Evolutionary conservation across 2,329 filamentous ascomycete species (phyloP).

Genomic region (Penicillium sp.): DNA sequence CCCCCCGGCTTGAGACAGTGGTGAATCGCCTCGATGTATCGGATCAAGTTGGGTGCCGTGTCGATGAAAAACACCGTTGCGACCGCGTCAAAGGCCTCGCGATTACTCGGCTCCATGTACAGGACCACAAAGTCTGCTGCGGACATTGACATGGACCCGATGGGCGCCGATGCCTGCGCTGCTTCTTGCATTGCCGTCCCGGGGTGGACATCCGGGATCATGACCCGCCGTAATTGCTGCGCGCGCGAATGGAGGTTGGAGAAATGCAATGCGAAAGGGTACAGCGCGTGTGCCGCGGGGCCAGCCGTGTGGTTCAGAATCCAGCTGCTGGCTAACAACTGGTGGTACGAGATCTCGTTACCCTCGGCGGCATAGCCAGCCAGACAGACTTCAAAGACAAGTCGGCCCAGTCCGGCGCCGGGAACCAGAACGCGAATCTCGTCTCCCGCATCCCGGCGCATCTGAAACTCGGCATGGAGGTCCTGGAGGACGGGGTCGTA

Average conservation of each 20-base stretch:
- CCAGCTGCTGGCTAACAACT: constrained; percentile 79
- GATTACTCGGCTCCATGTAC: constrained; percentile 69
- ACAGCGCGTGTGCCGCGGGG: constrained; percentile 68
- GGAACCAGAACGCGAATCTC: constrained; percentile 76
- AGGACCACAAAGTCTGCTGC: constrained; percentile 90
- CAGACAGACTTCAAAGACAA: constrained; percentile 83
- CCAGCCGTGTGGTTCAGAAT: constrained; percentile 56
- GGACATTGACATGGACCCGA: constrained; percentile 84
- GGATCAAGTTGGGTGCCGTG: constrained; percentile 89
- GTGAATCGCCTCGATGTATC: constrained; percentile 81
- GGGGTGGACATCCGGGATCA: constrained; percentile 80
- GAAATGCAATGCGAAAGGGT: constrained; percentile 85
- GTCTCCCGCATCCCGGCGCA: constrained; percentile 37
- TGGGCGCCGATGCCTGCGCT: constrained; percentile 29
- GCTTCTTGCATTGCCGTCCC: constrained; percentile 56
- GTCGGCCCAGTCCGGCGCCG: constrained; percentile 82
- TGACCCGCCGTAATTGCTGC: constrained; percentile 74
- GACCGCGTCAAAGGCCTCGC: constrained; percentile 74
- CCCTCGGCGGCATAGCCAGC: constrained; percentile 78
- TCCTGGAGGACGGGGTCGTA: constrained; percentile 73
- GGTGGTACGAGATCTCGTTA: constrained; percentile 96
- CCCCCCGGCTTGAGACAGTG: constrained; percentile 78
- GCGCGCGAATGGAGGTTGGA: constrained; percentile 77
- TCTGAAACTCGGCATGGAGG: constrained; percentile 57
- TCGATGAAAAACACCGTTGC: constrained; percentile 95